Percentiles rank a stretch among this genome's conserved stretches.
phyloP scores from a whole-genome alignment of 352 stramenopile genomes.

The Phytophthora cryptogea region DNA sequence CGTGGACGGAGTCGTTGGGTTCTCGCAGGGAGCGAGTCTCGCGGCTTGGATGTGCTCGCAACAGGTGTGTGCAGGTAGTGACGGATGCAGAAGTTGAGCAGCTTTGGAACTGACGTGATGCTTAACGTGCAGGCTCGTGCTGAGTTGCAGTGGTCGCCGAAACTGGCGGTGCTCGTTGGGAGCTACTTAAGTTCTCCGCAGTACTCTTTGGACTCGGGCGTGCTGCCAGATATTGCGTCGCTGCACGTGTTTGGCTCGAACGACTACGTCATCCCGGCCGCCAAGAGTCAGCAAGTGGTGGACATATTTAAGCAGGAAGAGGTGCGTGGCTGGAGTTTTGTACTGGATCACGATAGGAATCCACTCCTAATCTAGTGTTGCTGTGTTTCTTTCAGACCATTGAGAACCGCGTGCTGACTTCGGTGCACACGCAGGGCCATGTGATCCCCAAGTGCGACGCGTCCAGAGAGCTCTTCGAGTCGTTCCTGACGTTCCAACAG shows the following conservation, averaged over 20 bases:
- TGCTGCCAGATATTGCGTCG: conserved; percentile 56
- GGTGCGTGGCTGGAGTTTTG: conserved; percentile 33
- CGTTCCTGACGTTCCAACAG: conserved; percentile 46
- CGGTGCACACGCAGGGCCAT: conserved; percentile 75
- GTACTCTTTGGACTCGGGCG: conserved; percentile 55
- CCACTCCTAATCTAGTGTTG: neutral
- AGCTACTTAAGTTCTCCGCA: conserved; percentile 72
- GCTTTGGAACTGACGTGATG: conserved; percentile 8
- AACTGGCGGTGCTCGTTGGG: conserved; percentile 72
- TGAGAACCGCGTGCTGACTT: conserved; percentile 55
- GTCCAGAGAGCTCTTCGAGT: conserved; percentile 54
- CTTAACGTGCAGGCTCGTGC: conserved; percentile 34
- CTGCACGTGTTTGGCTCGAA: conserved; percentile 83
- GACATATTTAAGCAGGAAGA: conserved; percentile 61
- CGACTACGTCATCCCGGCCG: conserved; percentile 77
- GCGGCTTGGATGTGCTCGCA: conserved; percentile 82
- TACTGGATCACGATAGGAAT: neutral
- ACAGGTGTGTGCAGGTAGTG: conserved; percentile 37
- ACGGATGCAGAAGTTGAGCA: neutral
- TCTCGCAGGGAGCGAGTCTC: conserved; percentile 81
- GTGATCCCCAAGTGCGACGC: conserved; percentile 78
- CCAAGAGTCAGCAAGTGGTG: conserved; percentile 72
- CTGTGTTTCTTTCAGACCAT: conserved; percentile 28
- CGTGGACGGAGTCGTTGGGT: conserved; percentile 81
- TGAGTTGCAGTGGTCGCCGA: conserved; percentile 73